A percentile compares a stretch with the other conserved stretches of the same genome.
These are phyloP conservation scores for Tolypocladium tundrense DNA, from an alignment of 2,329 filamentous ascomycete species.

Conservation along the genomic window DNA sequence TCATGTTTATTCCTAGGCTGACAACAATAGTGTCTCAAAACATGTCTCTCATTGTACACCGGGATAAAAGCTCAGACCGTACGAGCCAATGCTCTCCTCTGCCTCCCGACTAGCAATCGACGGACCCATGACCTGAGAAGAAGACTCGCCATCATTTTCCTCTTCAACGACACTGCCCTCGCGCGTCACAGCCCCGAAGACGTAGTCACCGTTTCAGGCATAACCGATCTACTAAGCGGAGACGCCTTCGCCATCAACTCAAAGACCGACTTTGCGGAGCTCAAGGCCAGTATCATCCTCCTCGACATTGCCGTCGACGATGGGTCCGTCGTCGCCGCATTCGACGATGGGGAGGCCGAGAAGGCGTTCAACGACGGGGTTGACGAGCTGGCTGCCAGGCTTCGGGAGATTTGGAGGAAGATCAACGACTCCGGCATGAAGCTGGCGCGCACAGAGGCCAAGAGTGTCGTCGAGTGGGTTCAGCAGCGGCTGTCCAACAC, in stretches of 20 bases:
- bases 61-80: slow-evolving; percentile 38
- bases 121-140: slow-evolving; percentile 51
- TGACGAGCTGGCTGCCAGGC: slow-evolving; percentile 51
- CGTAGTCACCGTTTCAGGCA: slow-evolving; percentile 28
- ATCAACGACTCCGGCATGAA: slow-evolving; percentile 69
- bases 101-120: slow-evolving; percentile 43
- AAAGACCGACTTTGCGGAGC: slow-evolving; percentile 56
- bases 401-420: slow-evolving; percentile 47
- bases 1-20: slow-evolving; percentile 2
- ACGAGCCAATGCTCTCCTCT: slow-evolving; percentile 45
- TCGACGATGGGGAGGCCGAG: slow-evolving; percentile 20
- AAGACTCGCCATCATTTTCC: slow-evolving; percentile 53
- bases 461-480: slow-evolving; percentile 65
- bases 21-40: slow-evolving; percentile 35
- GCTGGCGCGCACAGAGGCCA: slow-evolving; percentile 64
- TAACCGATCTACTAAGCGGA: slow-evolving; percentile 35
- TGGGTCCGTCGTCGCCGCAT: slow-evolving; percentile 23
- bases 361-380: slow-evolving; percentile 58
- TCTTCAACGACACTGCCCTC: slow-evolving; percentile 41
- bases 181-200: slow-evolving; percentile 29
- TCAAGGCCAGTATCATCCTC: slow-evolving; percentile 55
- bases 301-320: slow-evolving; percentile 69
- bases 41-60: slow-evolving; percentile 35
- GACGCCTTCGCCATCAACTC: slow-evolving; percentile 41
- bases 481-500: slow-evolving; percentile 61